These are phyloP conservation scores for Emericellopsis cladophorae DNA, from an alignment of 2,329 filamentous ascomycete species.

Conservation along the genomic window DNA sequence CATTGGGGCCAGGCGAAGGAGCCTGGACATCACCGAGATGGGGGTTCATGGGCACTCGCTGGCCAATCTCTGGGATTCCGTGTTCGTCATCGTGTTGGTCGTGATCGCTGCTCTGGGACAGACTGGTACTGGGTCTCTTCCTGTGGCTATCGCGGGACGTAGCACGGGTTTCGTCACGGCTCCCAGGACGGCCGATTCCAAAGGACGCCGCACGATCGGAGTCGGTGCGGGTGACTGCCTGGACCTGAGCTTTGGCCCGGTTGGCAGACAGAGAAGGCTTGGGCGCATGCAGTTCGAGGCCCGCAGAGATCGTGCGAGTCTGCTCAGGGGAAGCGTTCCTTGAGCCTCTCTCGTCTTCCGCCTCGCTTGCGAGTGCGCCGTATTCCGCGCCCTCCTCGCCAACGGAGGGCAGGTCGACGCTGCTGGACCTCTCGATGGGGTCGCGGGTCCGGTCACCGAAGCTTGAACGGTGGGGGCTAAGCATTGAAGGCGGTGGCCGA, in stretches of 20 bases:
- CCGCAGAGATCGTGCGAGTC: slow-evolving; percentile 64
- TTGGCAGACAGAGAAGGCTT: slow-evolving; percentile 72
- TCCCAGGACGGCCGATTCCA: slow-evolving; percentile 58
- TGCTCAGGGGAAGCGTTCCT: slow-evolving; percentile 46
- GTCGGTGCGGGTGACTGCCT: slow-evolving; percentile 79
- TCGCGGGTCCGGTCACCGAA: slow-evolving; percentile 16
- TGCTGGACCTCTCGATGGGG: slow-evolving; percentile 50
- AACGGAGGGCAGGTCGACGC: slow-evolving; percentile 71
- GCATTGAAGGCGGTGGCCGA: slow-evolving; percentile 17
- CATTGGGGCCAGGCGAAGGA: slow-evolving; percentile 60
- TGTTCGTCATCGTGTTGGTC: slow-evolving; percentile 56
- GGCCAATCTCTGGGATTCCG: slow-evolving; percentile 84
- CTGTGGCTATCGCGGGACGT: slow-evolving; percentile 38
- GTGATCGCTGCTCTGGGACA: slow-evolving; percentile 37
- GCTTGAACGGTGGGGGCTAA: slow-evolving; percentile 18
- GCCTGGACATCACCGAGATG: slow-evolving; percentile 93
- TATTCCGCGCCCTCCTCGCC: slow-evolving; percentile 90
- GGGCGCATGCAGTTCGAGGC: slow-evolving; percentile 79
- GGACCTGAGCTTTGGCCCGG: slow-evolving; percentile 74
- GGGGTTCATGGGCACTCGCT: slow-evolving; percentile 86
- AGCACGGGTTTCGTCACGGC: slow-evolving; percentile 19
- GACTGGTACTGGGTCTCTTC: slow-evolving; percentile 51
- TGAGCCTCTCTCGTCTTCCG: slow-evolving; percentile 23
- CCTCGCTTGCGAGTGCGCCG: slow-evolving; percentile 42
- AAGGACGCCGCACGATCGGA: slow-evolving; percentile 77